phyloP scores from a whole-genome alignment of 208 protist species.

The Plasmodiophora brassicae region DNA sequence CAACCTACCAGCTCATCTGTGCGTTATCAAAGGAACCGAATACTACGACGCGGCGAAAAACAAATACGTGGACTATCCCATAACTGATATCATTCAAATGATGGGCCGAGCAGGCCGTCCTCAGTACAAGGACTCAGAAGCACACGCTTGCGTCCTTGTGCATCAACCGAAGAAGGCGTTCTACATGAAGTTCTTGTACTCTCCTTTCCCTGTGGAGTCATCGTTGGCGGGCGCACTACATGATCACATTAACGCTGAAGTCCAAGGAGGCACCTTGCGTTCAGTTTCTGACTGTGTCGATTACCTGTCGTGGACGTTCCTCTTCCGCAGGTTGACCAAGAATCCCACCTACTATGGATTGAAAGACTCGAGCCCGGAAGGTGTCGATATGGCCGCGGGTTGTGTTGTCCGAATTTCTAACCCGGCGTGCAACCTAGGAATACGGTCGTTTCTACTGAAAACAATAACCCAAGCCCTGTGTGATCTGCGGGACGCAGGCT shows the following conservation, averaged over 20 bases:
- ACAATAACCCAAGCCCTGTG: too few relatives aligned
- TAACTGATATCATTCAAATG: conserved; percentile 99
- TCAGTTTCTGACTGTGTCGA: conserved; percentile 84
- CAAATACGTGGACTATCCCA: conserved; percentile 95
- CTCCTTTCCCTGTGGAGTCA: conserved; percentile 97
- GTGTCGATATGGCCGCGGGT: too few relatives aligned
- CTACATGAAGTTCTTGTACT: conserved; percentile 84
- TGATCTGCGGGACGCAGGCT: conserved; percentile 51
- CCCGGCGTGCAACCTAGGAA: too few relatives aligned
- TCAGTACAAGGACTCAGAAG: conserved; percentile 56
- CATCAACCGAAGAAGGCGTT: conserved; percentile 94
- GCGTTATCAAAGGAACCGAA: conserved; percentile 99
- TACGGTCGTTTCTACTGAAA: too few relatives aligned
- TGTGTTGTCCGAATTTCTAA: too few relatives aligned
- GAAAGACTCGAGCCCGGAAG: neutral
- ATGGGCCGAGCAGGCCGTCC: conserved; percentile 95
- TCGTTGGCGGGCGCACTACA: conserved; percentile 73
- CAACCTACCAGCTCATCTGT: conserved; percentile 99
- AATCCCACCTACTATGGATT: conserved; percentile 94
- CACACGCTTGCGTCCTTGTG: neutral
- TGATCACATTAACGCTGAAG: conserved; percentile 93
- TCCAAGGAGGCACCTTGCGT: neutral
- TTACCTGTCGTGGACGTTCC: conserved; percentile 98
- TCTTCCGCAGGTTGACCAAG: conserved; percentile 88
- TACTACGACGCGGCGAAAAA: conserved; percentile 94